phyloP scores from a whole-genome alignment of 108 stramenopile species.

The Skeletonema grethae region DNA sequence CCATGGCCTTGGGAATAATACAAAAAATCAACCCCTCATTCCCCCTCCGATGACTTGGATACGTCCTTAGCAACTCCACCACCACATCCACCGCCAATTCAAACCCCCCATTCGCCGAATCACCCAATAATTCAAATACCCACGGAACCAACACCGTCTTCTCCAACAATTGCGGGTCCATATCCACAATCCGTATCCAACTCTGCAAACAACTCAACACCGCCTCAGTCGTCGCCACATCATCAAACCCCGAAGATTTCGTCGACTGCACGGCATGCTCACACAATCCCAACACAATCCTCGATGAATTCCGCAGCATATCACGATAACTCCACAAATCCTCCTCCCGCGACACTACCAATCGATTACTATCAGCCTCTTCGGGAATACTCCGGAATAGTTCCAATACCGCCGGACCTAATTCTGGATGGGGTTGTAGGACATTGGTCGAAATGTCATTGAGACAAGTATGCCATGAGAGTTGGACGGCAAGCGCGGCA shows the following conservation, averaged over 20 bases:
- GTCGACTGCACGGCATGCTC: slow-evolving; percentile 22
- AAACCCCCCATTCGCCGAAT: slow-evolving; percentile 50
- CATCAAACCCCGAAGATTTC: background rate
- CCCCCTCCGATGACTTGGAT: slow-evolving; percentile 55
- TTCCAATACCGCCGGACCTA: slow-evolving; percentile 49
- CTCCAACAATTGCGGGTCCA: slow-evolving; percentile 53
- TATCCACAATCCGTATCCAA: slow-evolving; percentile 82
- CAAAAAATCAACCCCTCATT: slow-evolving; percentile 67
- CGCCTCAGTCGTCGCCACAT: slow-evolving; percentile 39
- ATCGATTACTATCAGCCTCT: slow-evolving; percentile 74
- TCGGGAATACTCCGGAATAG: slow-evolving; percentile 74
- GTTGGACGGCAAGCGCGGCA: slow-evolving; percentile 80
- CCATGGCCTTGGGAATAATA: slow-evolving; percentile 77
- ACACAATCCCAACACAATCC: slow-evolving; percentile 32
- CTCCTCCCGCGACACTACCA: slow-evolving; percentile 64
- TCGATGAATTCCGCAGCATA: slow-evolving; percentile 18
- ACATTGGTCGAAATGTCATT: slow-evolving; percentile 25
- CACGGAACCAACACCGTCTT: slow-evolving; percentile 30
- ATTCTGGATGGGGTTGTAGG: slow-evolving; percentile 19
- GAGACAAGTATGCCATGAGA: slow-evolving; percentile 72
- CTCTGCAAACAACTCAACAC: slow-evolving; percentile 58
- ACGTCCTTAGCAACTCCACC: slow-evolving; percentile 83
- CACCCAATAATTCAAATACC: slow-evolving; percentile 39
- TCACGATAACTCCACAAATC: slow-evolving; percentile 31
- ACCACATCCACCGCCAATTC: slow-evolving; percentile 87